phyloP scores from a whole-genome alignment of 2,329 filamentous ascomycete genomes.

The Rhynchosporium agropyri region DNA sequence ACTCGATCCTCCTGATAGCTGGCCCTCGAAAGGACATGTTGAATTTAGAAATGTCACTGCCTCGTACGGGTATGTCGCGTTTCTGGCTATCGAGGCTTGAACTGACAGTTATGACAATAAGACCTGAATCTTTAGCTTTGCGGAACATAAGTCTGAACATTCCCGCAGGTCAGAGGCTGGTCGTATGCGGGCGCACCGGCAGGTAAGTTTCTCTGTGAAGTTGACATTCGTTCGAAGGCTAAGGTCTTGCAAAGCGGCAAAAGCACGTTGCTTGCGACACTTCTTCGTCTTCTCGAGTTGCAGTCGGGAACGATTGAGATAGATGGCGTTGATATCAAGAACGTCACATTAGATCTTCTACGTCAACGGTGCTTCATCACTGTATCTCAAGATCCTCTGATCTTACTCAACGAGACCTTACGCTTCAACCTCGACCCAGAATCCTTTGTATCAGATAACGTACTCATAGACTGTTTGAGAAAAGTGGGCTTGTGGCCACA shows the following conservation, averaged over 20 bases:
- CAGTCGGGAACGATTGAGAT: constrained; percentile 47
- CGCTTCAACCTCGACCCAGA: constrained; percentile 42
- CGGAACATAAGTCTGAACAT: constrained; percentile 49
- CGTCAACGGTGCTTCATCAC: constrained; percentile 46
- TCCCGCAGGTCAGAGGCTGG: constrained; percentile 51
- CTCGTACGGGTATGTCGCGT: constrained; percentile 39
- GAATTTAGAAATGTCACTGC: constrained; percentile 42
- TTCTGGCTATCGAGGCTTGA: constrained; percentile 39
- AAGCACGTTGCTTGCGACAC: constrained; percentile 48
- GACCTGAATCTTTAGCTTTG: constrained; percentile 21
- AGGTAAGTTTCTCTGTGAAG: constrained; percentile 35
- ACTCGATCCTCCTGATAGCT: constrained; percentile 32
- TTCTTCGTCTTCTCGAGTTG: constrained; percentile 53
- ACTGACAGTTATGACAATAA: constrained; percentile 47
- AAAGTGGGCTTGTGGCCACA: constrained; percentile 10
- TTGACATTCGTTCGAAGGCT: neutral
- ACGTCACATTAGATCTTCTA: constrained; percentile 42
- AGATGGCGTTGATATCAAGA: constrained; percentile 48
- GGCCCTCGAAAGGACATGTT: constrained; percentile 43
- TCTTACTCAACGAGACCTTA: constrained; percentile 43
- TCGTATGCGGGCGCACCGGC: constrained; percentile 58
- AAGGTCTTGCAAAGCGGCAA: constrained; percentile 41
- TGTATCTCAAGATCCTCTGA: constrained; percentile 47
- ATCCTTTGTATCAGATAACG: constrained; percentile 30
- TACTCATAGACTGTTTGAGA: constrained; percentile 22